Percentiles rank a stretch among this genome's conserved stretches.
Conservation (phyloP, 2,329 filamentous ascomycete species). For the Apiospora marii region DNA sequence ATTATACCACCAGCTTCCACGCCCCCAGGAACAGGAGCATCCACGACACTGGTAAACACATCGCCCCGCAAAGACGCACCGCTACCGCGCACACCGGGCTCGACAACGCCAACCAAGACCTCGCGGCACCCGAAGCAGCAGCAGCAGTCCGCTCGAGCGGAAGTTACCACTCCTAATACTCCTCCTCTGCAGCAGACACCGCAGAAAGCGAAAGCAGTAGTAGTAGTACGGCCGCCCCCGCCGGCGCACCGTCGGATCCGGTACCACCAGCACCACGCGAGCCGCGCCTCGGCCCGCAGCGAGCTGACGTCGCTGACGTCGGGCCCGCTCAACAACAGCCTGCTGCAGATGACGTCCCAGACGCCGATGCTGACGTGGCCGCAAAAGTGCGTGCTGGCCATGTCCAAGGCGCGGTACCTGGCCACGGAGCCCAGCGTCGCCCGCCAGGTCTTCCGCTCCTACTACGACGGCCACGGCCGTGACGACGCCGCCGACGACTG, state of each 20-base stretch:
- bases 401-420: slow-evolving; percentile 42
- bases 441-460: slow-evolving; percentile 6
- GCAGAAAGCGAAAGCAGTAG: not conserved
- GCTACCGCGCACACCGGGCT: not conserved
- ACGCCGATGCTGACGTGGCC: slow-evolving; percentile 33
- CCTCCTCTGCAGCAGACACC: not conserved
- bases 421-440: slow-evolving; percentile 23
- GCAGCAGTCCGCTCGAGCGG: not conserved
- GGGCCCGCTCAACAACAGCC: slow-evolving; percentile 21
- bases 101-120: not conserved
- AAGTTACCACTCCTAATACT: not conserved
- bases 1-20: not conserved
- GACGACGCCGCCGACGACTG: not conserved
- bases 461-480: slow-evolving; percentile 13
- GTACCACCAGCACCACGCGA: not conserved
- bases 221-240: not conserved
- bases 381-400: slow-evolving; percentile 40
- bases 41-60: not conserved
- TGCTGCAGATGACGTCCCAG: slow-evolving; percentile 27
- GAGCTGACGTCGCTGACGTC: slow-evolving; percentile 8
- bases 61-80: not conserved
- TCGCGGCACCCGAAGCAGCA: not conserved
- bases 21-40: not conserved
- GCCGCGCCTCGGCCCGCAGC: slow-evolving; percentile 7
- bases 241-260: slow-evolving; percentile 2